These are phyloP conservation scores for Curvularia spicifera DNA, from an alignment of 2,329 filamentous ascomycete species.

Conservation along the genomic window DNA sequence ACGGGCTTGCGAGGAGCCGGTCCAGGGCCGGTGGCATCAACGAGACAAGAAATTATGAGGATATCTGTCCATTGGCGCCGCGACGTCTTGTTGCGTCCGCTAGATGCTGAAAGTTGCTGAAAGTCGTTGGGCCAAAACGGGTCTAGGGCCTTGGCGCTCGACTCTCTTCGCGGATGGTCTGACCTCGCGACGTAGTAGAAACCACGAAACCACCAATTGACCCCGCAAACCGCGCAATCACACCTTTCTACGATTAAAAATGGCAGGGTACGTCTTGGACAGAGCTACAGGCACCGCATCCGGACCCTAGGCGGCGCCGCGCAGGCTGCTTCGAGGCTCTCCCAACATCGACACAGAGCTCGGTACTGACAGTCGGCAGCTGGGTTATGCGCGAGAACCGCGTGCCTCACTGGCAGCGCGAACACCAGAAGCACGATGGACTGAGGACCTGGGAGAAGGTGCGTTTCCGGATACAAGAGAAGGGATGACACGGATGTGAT, in stretches of 20 bases:
- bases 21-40: slow-evolving; percentile 55
- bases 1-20: slow-evolving; percentile 55
- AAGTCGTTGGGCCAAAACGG: slow-evolving; percentile 25
- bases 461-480: slow-evolving; percentile 50
- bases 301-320: slow-evolving; percentile 18
- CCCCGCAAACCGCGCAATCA: slow-evolving; percentile 33
- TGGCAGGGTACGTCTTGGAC: slow-evolving; percentile 50
- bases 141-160: slow-evolving; percentile 27
- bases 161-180: slow-evolving; percentile 35
- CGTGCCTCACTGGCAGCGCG: slow-evolving; percentile 75
- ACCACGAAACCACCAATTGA: slow-evolving; percentile 44
- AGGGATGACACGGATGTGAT: slow-evolving; percentile 8
- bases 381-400: slow-evolving; percentile 74
- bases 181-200: slow-evolving; percentile 39
- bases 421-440: slow-evolving; percentile 76
- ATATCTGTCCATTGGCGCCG: slow-evolving; percentile 33
- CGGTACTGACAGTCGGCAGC: slow-evolving; percentile 43
- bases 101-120: slow-evolving; percentile 9
- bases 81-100: slow-evolving; percentile 6
- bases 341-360: slow-evolving; percentile 21
- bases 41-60: slow-evolving; percentile 20
- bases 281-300: slow-evolving; percentile 19
- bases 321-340: slow-evolving; percentile 16
- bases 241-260: slow-evolving; percentile 49
- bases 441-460: slow-evolving; percentile 80